phyloP scores from a whole-genome alignment of 2,329 filamentous ascomycete species.

The Venturiaceae sp. region DNA sequence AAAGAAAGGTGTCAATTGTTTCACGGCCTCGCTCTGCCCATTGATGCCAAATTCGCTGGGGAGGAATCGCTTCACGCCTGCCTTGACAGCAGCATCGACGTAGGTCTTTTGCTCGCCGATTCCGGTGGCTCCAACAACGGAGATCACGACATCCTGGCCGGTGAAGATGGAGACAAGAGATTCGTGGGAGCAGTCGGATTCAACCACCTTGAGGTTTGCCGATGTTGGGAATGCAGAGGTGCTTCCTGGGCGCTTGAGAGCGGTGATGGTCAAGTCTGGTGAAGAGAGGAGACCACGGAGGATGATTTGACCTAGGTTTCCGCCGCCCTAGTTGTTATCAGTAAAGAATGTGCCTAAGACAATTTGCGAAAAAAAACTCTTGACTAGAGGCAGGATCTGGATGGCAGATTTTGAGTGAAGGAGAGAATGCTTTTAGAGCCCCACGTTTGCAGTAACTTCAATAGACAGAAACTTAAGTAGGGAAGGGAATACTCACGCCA shows the following conservation, averaged over 20 bases:
- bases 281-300: conserved; percentile 2
- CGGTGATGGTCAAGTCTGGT: conserved; percentile 3
- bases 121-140: neutral
- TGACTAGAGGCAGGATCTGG: no score
- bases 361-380: no score
- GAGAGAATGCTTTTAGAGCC: no score
- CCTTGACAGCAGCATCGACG: conserved; percentile 8
- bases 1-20: conserved; percentile 4
- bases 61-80: conserved; percentile 9
- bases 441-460: no score
- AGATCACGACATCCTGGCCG: conserved; percentile 7
- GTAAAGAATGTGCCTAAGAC: neutral
- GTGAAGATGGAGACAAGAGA: neutral
- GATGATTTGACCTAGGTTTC: conserved; percentile 2
- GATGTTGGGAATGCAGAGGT: conserved; percentile 6
- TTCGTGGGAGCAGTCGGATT: neutral
- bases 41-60: conserved; percentile 9
- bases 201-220: conserved; percentile 4
- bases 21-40: conserved; percentile 4
- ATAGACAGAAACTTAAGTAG: no score
- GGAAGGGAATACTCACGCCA: no score
- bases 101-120: conserved; percentile 1
- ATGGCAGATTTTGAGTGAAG: no score
- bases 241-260: conserved; percentile 1
- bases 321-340: neutral